Percentiles rank a stretch among this genome's conserved stretches.
phyloP scores from a whole-genome alignment of 2,329 filamentous ascomycete genomes.

The Xylariales sp. region DNA sequence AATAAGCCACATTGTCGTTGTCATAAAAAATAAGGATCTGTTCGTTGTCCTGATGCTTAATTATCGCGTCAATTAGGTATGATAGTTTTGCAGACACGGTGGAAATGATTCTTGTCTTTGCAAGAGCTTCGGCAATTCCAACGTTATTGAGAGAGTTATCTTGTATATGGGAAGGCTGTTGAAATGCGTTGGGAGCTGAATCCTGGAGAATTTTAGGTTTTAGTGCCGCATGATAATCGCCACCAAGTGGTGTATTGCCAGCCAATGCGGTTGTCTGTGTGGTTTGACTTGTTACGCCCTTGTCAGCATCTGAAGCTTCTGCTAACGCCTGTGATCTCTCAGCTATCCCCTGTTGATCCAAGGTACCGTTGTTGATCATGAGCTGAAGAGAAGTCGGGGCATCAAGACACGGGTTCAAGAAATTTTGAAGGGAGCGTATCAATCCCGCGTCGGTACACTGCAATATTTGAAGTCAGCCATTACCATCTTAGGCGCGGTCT shows the following conservation, averaged over 20 bases:
- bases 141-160: constrained; percentile 56
- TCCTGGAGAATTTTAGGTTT: constrained; percentile 39
- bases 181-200: constrained; percentile 25
- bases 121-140: constrained; percentile 62
- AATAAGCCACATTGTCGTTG: constrained; percentile 85
- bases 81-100: constrained; percentile 89
- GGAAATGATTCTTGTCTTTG: constrained; percentile 73
- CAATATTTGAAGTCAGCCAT: neutral
- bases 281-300: constrained; percentile 32
- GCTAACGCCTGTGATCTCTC: constrained; percentile 52
- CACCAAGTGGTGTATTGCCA: constrained; percentile 46
- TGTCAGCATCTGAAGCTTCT: constrained; percentile 38
- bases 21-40: constrained; percentile 96
- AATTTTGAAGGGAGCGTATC: constrained; percentile 64
- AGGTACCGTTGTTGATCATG: constrained; percentile 60
- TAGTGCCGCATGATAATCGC: constrained; percentile 44
- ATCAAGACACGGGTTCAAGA: constrained; percentile 59
- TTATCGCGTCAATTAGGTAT: constrained; percentile 81
- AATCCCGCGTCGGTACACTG: constrained; percentile 62
- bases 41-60: constrained; percentile 74
- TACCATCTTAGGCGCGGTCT: neutral
- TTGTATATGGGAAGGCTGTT: constrained; percentile 19
- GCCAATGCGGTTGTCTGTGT: constrained; percentile 41
- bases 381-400: constrained; percentile 59
- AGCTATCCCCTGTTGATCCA: constrained; percentile 53